These are phyloP conservation scores for Kazachstania viticola DNA, from an alignment of 805 yeast genomes.

Conservation along the genomic window DNA sequence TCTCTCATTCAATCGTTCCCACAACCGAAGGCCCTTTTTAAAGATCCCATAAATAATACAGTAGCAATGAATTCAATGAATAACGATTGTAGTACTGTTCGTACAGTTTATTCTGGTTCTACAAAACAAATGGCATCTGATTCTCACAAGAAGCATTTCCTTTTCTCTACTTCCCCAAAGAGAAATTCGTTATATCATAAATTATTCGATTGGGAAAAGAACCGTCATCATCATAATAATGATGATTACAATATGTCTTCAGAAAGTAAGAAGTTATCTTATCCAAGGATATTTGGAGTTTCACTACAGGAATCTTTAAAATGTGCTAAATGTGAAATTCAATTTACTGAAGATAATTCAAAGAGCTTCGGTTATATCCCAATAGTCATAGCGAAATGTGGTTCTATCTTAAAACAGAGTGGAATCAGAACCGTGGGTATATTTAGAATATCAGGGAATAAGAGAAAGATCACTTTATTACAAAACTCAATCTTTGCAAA, in stretches of 20 bases:
- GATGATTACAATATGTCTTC: background rate
- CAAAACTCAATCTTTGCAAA: conserved; percentile 73
- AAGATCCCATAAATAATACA: too few relatives aligned
- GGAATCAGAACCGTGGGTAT: conserved; percentile 78
- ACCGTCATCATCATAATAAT: background rate
- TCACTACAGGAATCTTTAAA: background rate
- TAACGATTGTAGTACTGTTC: too few relatives aligned
- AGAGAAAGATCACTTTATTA: conserved; percentile 71
- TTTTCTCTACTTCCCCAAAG: background rate
- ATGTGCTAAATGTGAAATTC: conserved; percentile 1
- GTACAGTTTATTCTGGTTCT: too few relatives aligned
- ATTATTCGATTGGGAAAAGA: background rate
- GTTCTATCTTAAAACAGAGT: conserved; percentile 63
- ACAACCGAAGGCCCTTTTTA: too few relatives aligned
- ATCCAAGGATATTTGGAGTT: conserved; percentile 1
- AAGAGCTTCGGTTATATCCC: conserved; percentile 39
- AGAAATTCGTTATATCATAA: background rate
- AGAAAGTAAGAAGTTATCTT: background rate
- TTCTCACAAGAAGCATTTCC: background rate
- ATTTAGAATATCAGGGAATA: conserved; percentile 83
- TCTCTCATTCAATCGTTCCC: too few relatives aligned
- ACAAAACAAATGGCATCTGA: background rate
- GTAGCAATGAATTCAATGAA: too few relatives aligned
- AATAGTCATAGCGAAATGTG: conserved; percentile 88
- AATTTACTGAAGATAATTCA: background rate